Conservation (phyloP, 2,329 filamentous ascomycete species). For the Penicillium crustosum region DNA sequence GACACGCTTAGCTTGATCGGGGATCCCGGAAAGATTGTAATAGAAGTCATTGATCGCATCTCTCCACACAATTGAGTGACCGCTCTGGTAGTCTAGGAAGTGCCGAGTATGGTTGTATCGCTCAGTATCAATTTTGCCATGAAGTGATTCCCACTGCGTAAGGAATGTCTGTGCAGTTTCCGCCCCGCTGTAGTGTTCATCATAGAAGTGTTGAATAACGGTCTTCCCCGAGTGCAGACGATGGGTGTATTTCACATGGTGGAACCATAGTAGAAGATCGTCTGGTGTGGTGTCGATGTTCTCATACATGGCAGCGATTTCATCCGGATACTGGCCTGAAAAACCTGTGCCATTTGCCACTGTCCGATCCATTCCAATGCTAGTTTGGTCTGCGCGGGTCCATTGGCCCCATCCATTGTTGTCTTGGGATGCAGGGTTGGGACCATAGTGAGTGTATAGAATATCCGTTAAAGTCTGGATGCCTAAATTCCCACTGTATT, state of each 20-base stretch:
- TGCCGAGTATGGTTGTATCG: constrained; percentile 60
- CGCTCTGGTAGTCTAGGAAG: constrained; percentile 64
- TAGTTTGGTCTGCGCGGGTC: constrained; percentile 61
- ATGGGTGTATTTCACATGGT: constrained; percentile 69
- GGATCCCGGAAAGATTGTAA: constrained; percentile 59
- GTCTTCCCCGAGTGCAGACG: constrained; percentile 62
- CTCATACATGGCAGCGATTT: constrained; percentile 61
- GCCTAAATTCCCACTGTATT: constrained; percentile 69
- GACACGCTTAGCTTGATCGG: constrained; percentile 58
- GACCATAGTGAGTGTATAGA: constrained; percentile 65
- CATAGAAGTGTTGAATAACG: constrained; percentile 67
- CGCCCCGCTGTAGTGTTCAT: constrained; percentile 61
- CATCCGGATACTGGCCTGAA: constrained; percentile 64
- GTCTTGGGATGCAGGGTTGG: constrained; percentile 66
- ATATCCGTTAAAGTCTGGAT: constrained; percentile 70
- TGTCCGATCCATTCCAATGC: constrained; percentile 71
- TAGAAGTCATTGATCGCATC: constrained; percentile 68
- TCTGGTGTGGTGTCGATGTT: constrained; percentile 64
- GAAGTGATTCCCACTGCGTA: constrained; percentile 54
- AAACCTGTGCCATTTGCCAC: constrained; percentile 66
- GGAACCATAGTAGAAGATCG: constrained; percentile 70
- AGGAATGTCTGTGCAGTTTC: constrained; percentile 60
- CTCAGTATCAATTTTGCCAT: constrained; percentile 59
- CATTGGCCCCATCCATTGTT: constrained; percentile 70
- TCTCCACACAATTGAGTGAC: constrained; percentile 69